These are phyloP conservation scores for Mycena vulgaris DNA, from an alignment of 768 basidiomycete genomes.

Conservation along the genomic window DNA sequence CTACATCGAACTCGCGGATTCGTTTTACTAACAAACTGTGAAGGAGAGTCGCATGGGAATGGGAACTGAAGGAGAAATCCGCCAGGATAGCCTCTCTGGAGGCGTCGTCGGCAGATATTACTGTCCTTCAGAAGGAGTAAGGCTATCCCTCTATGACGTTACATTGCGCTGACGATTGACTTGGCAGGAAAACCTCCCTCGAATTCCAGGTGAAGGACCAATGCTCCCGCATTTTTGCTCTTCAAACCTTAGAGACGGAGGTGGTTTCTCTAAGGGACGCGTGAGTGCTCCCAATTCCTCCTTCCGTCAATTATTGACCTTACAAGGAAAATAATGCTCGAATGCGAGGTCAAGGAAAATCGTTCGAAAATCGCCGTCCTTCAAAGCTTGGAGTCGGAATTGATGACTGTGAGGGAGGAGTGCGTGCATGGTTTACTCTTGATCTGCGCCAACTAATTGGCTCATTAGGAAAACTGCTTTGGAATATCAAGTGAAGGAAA, in stretches of 20 bases:
- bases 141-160: not conserved
- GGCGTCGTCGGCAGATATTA: constrained; percentile 4
- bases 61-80: constrained; percentile 30
- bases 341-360: constrained; percentile 28
- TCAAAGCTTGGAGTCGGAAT: constrained; percentile 5
- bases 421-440: not conserved
- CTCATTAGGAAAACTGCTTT: constrained; percentile 20
- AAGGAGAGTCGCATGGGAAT: constrained; percentile 35
- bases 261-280: constrained; percentile 4
- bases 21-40: not conserved
- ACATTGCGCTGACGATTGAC: not conserved
- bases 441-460: not conserved
- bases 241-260: constrained; percentile 10
- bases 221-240: constrained; percentile 3
- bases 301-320: not conserved
- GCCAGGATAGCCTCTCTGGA: constrained; percentile 25
- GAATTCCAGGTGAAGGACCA: constrained; percentile 29
- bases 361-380: constrained; percentile 16
- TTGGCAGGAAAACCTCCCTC: constrained; percentile 20
- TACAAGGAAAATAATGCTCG: constrained; percentile 24
- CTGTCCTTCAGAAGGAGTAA: constrained; percentile 22
- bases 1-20: not conserved
- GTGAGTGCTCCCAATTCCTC: constrained; percentile 2
- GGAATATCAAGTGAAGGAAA: constrained; percentile 26
- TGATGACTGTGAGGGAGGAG: constrained; percentile 15